A percentile compares a stretch with the other conserved stretches of the same genome.
phyloP scores from a whole-genome alignment of 139 green algal genomes.

The Picochlorum sp. region DNA sequence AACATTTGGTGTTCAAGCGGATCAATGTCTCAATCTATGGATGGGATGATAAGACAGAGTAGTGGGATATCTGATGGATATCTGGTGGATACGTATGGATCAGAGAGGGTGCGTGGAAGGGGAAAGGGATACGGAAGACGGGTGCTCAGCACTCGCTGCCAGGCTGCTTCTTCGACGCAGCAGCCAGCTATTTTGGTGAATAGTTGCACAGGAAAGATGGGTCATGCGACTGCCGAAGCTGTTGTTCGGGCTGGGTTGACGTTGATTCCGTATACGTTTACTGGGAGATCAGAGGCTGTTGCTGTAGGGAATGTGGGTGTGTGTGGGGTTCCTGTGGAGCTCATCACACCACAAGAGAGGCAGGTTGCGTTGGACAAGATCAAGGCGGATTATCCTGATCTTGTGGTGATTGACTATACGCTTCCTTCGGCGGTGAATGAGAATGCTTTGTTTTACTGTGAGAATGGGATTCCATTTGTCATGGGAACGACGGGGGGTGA shows the following conservation, averaged over 20 bases:
- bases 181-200: slow-evolving; percentile 65
- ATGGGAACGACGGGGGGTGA: slow-evolving; percentile 98
- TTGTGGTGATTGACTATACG: slow-evolving; percentile 97
- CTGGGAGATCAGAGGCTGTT: slow-evolving; percentile 38
- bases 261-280: slow-evolving; percentile 78
- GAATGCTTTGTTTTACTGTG: slow-evolving; percentile 82
- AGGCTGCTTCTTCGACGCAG: slow-evolving; percentile 4
- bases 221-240: slow-evolving; percentile 73
- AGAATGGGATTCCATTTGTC: slow-evolving; percentile 84
- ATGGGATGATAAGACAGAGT: too few relatives aligned
- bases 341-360: slow-evolving; percentile 36
- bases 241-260: slow-evolving; percentile 61
- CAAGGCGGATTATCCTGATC: slow-evolving; percentile 52
- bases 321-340: slow-evolving; percentile 48
- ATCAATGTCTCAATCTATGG: too few relatives aligned
- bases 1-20: too few relatives aligned
- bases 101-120: too few relatives aligned
- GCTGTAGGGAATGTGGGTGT: slow-evolving; percentile 55
- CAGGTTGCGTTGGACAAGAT: slow-evolving; percentile 41
- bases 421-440: slow-evolving; percentile 75
- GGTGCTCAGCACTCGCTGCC: too few relatives aligned
- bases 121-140: too few relatives aligned
- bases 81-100: too few relatives aligned
- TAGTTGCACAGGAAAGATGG: slow-evolving; percentile 88
- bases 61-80: too few relatives aligned